Base-by-base conservation (phyloP, 1,284 basidiomycete genomes). In the Neotropicomus parvogracilis region DNA sequence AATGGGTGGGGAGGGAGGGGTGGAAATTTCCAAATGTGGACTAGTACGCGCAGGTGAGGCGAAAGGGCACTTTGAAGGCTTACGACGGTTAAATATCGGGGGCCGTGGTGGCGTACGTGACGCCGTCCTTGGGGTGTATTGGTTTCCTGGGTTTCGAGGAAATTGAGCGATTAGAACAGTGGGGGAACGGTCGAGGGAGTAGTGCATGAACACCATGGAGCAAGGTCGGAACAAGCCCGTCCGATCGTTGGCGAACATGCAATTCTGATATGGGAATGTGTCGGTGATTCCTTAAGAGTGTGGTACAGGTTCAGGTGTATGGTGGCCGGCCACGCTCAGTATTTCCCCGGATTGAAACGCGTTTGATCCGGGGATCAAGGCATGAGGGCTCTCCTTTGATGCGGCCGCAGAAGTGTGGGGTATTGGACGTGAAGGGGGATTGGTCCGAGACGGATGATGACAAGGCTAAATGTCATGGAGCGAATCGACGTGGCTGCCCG, bases 351-450 rank as follows among this genome's bases (percentile, higher is more conserved):
- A 42, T 24, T 38, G 40, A 33, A 35, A 10, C n/a, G 33, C 12
- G 12, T 11, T 21, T 52, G 53, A 42, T 52, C 35, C 29, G 39
- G 40, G 29, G 50, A 20, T 26, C 24, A 27, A 16, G 27, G 33
- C 9, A 24, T 24, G 8, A 24, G 8, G 24, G 8, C 24, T 24
- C n/a, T 9, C 8, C 21, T 14, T 46, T 48, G 31, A 44, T 35
- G 34, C 33, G 35, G 27, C 31, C 34, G 29, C 31, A 56, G 31
- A 19, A 17, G 38, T 53, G 50, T 31, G 52, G 49, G 52, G 41
- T 37, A 31, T 12, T 12, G 32, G 32, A 34, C 40, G 16, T 9
- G 21, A 26, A 26, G n/a, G 14, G 8, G 20, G 27, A 29, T 12
- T 10, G 14, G 14, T 12, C 13, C 13, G 14, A 12, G 11, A n/a